Evolutionary conservation across 768 basidiomycete genomes (phyloP).

Genomic region (Leucocoprinus birnbaumii): DNA sequence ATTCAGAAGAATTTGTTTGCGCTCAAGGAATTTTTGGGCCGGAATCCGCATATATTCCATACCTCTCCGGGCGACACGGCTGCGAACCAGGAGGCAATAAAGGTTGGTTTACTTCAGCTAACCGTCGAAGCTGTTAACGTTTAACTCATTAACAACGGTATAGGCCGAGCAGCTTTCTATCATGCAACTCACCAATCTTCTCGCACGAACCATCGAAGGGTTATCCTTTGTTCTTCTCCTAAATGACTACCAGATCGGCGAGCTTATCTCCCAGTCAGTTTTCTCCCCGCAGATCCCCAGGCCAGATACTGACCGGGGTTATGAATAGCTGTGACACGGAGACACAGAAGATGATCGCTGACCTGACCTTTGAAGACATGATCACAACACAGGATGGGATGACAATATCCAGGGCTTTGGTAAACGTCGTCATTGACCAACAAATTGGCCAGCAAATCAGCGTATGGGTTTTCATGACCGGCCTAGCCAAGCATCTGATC

Average conservation of each 20-base stretch:
- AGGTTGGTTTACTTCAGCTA: constrained; percentile 44
- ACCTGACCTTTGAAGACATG: constrained; percentile 82
- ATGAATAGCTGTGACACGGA: constrained; percentile 64
- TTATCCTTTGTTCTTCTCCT: constrained; percentile 91
- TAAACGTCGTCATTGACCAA: constrained; percentile 95
- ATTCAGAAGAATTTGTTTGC: constrained; percentile 79
- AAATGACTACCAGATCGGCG: constrained; percentile 86
- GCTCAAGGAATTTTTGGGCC: constrained; percentile 72
- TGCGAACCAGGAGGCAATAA: constrained; percentile 82
- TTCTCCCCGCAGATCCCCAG: neutral
- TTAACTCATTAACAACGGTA: constrained; percentile 3
- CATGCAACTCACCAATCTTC: constrained; percentile 68
- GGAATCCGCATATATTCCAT: constrained; percentile 84
- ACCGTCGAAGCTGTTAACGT: neutral
- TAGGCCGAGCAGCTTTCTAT: constrained; percentile 84
- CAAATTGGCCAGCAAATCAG: constrained; percentile 97
- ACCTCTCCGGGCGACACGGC: constrained; percentile 71
- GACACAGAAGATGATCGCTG: constrained; percentile 63
- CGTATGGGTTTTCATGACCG: constrained; percentile 41
- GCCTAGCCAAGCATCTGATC: constrained; percentile 1
- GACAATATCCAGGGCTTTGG: constrained; percentile 83
- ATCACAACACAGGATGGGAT: constrained; percentile 85
- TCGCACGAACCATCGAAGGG: constrained; percentile 88
- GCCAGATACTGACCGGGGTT: constrained; percentile 7
- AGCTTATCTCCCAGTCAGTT: constrained; percentile 77